Conservation (phyloP, 768 basidiomycete genomes). For the Termitomyces titanicus region DNA sequence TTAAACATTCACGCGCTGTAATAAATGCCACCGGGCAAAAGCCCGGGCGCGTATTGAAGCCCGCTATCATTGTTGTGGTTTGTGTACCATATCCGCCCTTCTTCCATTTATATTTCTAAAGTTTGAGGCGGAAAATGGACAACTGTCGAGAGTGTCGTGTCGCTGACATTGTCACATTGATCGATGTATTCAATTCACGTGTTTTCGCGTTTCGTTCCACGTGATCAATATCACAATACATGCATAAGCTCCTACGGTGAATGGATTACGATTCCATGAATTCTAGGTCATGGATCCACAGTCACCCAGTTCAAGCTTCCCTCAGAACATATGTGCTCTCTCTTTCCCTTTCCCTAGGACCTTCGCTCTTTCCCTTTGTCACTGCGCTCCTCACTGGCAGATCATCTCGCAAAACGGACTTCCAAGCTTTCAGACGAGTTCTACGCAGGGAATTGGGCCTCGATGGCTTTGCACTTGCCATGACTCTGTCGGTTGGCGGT, state of each 20-base stretch:
- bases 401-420: slow-evolving; percentile 17
- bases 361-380: slow-evolving; percentile 54
- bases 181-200: not conserved
- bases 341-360: slow-evolving; percentile 64
- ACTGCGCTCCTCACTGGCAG: slow-evolving; percentile 26
- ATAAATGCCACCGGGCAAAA: too few species aligned
- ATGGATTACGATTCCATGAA: slow-evolving; percentile 7
- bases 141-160: too few species aligned
- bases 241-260: not conserved
- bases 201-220: not conserved
- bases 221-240: not conserved
- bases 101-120: too few species aligned
- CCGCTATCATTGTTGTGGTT: too few species aligned
- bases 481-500: slow-evolving; percentile 62
- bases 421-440: slow-evolving; percentile 30
- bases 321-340: slow-evolving; percentile 67
- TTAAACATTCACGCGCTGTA: too few species aligned
- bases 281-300: slow-evolving; percentile 12
- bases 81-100: too few species aligned
- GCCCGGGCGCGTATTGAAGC: too few species aligned
- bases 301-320: slow-evolving; percentile 39
- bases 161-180: too few species aligned
- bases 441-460: slow-evolving; percentile 54
- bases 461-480: slow-evolving; percentile 67
- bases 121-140: too few species aligned